Evolutionary conservation across 345 rosid genomes (phyloP), one percentile per base, ranked within the genome.

Genomic region (Citrus trifoliata): DNA sequence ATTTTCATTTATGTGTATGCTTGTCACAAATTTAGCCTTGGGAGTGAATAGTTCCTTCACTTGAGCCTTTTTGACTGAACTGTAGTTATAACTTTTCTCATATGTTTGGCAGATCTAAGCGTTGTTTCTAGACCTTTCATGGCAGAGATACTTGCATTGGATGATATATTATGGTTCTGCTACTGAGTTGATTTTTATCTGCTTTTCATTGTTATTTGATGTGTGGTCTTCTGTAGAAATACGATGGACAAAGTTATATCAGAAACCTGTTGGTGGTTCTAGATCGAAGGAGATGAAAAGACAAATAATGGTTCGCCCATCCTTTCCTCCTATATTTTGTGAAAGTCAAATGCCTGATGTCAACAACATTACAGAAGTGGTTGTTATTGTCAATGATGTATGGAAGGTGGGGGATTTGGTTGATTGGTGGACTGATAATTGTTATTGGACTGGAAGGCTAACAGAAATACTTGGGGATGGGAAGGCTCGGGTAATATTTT

Each of bases 381-480:
- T 76, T 13, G 91, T 90, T 46, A 32, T 83, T 38, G 82, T 78
- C 74, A 84, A 78, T 81, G 88, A 86, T 80, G 76, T 13, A 18
- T 90, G 90, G 90, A 81, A 80, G 83, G 90, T 87, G 72, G 94
- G 94, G 53, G 93, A 90, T 84, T 80, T 88, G 80, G 93, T 92
- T 46, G 97, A 92, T 80, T 92, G 94, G 97, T 88, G 88, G 87
- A n/a, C 72, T 67, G 85, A 79, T 79, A 65, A 30, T 51, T 89
- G 91, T 82, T 89, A 78, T 82, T 92, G 97, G 94, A 84, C 92
- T 68, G 94, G 90, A 66, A 83, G 63, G 28, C 32, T 92, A 63
- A 82, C 77, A 6, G 75, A 85, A 80, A 76, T 53, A 28, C 61
- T 90, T 71, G 85, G 59, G 63, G 66, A 83, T 16, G 86, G 76